Conservation (phyloP, 257 asterid genomes). For the Gentiana dahurica region DNA sequence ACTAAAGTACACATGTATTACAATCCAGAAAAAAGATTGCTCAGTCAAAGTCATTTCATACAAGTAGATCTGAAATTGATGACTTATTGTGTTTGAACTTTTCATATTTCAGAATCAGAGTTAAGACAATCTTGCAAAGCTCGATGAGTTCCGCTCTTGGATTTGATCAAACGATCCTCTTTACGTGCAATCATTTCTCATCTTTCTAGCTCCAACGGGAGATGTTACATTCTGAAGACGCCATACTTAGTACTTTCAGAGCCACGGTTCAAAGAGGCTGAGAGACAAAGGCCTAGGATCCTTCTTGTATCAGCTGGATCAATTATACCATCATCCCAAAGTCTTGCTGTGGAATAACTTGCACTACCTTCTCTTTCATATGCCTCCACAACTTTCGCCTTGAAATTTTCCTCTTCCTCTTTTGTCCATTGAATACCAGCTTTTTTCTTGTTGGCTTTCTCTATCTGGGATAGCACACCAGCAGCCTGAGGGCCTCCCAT, state of each 20-base stretch:
- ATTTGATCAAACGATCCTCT: no score
- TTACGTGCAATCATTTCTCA: no score
- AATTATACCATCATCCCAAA: conserved; percentile 95
- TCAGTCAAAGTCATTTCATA: no score
- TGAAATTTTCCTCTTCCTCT: conserved; percentile 83
- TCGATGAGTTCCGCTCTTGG: no score
- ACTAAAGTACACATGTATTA: no score
- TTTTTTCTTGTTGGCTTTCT: conserved; percentile 60
- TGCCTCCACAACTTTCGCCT: conserved; percentile 60
- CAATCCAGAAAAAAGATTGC: no score
- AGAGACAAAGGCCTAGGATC: conserved; percentile 59
- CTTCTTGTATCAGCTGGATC: conserved; percentile 96
- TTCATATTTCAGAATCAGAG: neutral
- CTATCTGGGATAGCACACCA: conserved; percentile 85
- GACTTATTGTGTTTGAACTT: no score
- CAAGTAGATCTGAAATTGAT: no score
- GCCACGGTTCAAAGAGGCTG: conserved; percentile 58
- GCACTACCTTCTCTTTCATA: conserved; percentile 85
- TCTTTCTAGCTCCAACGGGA: neutral
- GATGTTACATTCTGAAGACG: conserved; percentile 77
- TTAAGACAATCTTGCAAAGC: neutral
- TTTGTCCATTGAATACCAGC: conserved; percentile 73
- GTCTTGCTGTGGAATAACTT: conserved; percentile 84
- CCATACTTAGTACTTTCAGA: conserved; percentile 66
- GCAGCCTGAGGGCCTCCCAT: conserved; percentile 99